Conservation (phyloP, 2,329 filamentous ascomycete species). For the Blastomyces emzantsi region DNA sequence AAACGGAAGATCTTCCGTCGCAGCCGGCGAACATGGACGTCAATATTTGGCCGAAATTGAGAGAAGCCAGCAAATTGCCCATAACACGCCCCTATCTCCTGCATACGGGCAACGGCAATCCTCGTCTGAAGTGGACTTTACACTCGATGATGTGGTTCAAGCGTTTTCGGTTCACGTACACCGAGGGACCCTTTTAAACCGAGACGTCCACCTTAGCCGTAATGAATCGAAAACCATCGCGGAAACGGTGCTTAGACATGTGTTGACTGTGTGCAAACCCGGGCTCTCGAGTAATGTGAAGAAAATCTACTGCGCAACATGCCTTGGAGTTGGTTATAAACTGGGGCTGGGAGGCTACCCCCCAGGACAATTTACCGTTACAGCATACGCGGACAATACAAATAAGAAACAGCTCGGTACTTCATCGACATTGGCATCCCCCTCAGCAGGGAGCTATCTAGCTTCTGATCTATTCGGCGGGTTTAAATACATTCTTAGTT, state of each 20-base stretch:
- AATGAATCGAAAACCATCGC: slow-evolving; percentile 29
- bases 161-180: slow-evolving; percentile 28
- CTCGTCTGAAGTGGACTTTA: slow-evolving; percentile 12
- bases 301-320: slow-evolving; percentile 26
- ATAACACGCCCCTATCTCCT: not conserved
- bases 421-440: not conserved
- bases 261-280: slow-evolving; percentile 23
- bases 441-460: not conserved
- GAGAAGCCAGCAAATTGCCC: not conserved
- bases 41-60: not conserved
- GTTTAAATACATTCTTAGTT: slow-evolving; percentile 8
- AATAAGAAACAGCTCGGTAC: not conserved
- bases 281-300: slow-evolving; percentile 20
- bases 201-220: slow-evolving; percentile 20
- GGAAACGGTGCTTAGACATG: slow-evolving; percentile 24
- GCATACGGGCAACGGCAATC: not conserved
- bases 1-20: slow-evolving; percentile 16
- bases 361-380: slow-evolving; percentile 23
- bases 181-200: slow-evolving; percentile 24
- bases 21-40: not conserved
- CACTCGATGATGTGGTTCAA: slow-evolving; percentile 27
- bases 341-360: slow-evolving; percentile 25
- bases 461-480: not conserved
- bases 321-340: slow-evolving; percentile 30
- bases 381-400: slow-evolving; percentile 15